These are phyloP conservation scores for Ensete ventricosum DNA, from an alignment of 176 grass and related monocot genomes.

Conservation along the genomic window DNA sequence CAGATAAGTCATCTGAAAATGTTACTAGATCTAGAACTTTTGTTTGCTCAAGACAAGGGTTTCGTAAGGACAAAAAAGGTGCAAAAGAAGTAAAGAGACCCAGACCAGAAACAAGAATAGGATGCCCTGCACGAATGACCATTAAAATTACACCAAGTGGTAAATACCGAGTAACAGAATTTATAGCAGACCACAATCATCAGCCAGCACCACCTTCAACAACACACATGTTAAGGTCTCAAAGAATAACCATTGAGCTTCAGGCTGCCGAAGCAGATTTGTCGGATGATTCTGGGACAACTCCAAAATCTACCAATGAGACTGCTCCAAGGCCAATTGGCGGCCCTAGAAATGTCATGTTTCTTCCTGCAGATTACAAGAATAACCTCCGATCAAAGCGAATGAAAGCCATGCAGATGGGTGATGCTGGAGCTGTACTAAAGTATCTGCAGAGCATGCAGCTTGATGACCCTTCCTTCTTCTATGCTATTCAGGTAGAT, in stretches of 20 bases:
- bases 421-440: slow-evolving; percentile 56
- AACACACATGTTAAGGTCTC: slow-evolving; percentile 80
- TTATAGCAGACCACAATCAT: slow-evolving; percentile 71
- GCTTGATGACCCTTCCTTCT: slow-evolving; percentile 56
- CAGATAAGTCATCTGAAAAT: slow-evolving; percentile 69
- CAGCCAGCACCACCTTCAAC: slow-evolving; percentile 82
- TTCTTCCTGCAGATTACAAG: slow-evolving; percentile 57
- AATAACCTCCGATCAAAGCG: slow-evolving; percentile 51
- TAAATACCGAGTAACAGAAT: slow-evolving; percentile 59
- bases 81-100: slow-evolving; percentile 76
- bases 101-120: slow-evolving; percentile 68
- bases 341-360: slow-evolving; percentile 32
- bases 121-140: slow-evolving; percentile 60
- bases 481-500: slow-evolving; percentile 74
- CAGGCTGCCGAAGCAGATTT: slow-evolving; percentile 54
- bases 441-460: slow-evolving; percentile 84
- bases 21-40: slow-evolving; percentile 77
- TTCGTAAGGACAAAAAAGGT: slow-evolving; percentile 85
- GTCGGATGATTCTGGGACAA: slow-evolving; percentile 56
- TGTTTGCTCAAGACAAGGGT: slow-evolving; percentile 89
- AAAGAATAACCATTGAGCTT: slow-evolving; percentile 63
- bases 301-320: slow-evolving; percentile 40
- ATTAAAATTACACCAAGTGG: slow-evolving; percentile 65
- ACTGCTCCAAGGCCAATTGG: slow-evolving; percentile 53
- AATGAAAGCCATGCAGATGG: slow-evolving; percentile 73